Percentiles rank a stretch among this genome's conserved stretches.
phyloP scores from a whole-genome alignment of 768 basidiomycete genomes.

The Thelephora ganbajun region DNA sequence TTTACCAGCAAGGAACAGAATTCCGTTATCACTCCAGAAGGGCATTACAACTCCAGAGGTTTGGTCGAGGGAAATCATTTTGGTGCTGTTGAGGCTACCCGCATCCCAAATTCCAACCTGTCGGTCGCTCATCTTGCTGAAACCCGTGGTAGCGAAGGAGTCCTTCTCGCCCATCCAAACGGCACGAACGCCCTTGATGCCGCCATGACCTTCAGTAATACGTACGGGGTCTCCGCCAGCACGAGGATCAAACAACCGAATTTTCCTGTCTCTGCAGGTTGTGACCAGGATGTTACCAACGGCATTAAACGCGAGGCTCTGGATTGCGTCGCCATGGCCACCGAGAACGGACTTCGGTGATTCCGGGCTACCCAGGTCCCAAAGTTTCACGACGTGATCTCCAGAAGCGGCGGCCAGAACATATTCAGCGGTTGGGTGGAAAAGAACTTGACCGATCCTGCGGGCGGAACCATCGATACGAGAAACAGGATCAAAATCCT shows the following conservation, averaged over 20 bases:
- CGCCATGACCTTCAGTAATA: constrained; percentile 74
- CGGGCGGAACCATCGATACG: constrained; percentile 68
- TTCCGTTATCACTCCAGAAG: constrained; percentile 92
- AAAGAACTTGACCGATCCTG: constrained; percentile 89
- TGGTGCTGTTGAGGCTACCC: constrained; percentile 56
- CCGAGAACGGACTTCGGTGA: constrained; percentile 42
- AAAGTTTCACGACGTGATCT: constrained; percentile 81
- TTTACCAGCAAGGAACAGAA: constrained; percentile 83
- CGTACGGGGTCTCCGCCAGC: constrained; percentile 71
- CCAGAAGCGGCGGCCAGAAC: constrained; percentile 74
- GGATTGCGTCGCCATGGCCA: constrained; percentile 82
- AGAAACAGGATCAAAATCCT: constrained; percentile 76
- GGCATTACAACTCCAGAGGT: constrained; percentile 93
- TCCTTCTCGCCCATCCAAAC: constrained; percentile 86
- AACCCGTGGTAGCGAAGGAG: constrained; percentile 87
- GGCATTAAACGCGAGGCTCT: constrained; percentile 69
- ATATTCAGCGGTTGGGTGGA: constrained; percentile 83
- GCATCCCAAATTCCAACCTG: constrained; percentile 89
- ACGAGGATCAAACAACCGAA: constrained; percentile 87
- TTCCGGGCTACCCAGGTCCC: constrained; percentile 76
- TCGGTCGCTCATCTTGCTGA: constrained; percentile 92
- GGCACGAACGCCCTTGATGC: constrained; percentile 85
- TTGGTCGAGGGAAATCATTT: constrained; percentile 74
- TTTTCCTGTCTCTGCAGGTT: constrained; percentile 85
- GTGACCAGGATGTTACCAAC: constrained; percentile 76